phyloP scores from a whole-genome alignment of 371 early-diverging fungal species.

The Hamiltosporidium tvaerminnensis region DNA sequence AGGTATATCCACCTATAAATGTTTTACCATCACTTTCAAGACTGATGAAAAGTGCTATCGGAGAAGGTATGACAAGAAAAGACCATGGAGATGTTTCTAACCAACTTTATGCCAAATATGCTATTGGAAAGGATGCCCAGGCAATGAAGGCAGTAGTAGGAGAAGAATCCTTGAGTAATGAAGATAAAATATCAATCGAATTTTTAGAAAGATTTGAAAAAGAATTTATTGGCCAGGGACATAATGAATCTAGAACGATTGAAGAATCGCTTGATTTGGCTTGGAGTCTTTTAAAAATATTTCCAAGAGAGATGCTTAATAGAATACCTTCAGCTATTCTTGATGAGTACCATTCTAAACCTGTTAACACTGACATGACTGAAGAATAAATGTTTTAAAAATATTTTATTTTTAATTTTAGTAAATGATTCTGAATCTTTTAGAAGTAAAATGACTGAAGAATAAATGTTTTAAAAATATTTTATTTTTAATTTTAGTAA shows the following conservation, averaged over 20 bases:
- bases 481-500: too few species aligned
- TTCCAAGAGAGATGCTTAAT: constrained; percentile 98
- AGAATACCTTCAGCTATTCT: constrained; percentile 89
- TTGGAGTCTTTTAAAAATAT: constrained; percentile 92
- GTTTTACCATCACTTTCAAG: constrained; percentile 94
- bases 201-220: constrained; percentile 97
- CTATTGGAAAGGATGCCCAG: constrained; percentile 95
- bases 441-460: too few species aligned
- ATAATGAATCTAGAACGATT: constrained; percentile 81
- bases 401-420: too few species aligned
- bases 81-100: constrained; percentile 99
- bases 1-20: constrained; percentile 99
- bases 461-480: too few species aligned
- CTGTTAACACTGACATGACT: constrained; percentile 52
- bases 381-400: too few species aligned
- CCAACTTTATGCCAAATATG: constrained; percentile 99
- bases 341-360: constrained; percentile 65
- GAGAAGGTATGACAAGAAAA: constrained; percentile 90
- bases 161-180: constrained; percentile 90
- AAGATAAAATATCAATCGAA: constrained; percentile 90
- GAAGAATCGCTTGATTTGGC: constrained; percentile 88
- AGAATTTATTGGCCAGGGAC: constrained; percentile 83
- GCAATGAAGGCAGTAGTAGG: constrained; percentile 99
- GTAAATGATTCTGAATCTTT: too few species aligned
- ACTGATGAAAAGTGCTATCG: constrained; percentile 98